Conservation (phyloP, 1,284 basidiomycete species). For the Boletus smithii region DNA sequence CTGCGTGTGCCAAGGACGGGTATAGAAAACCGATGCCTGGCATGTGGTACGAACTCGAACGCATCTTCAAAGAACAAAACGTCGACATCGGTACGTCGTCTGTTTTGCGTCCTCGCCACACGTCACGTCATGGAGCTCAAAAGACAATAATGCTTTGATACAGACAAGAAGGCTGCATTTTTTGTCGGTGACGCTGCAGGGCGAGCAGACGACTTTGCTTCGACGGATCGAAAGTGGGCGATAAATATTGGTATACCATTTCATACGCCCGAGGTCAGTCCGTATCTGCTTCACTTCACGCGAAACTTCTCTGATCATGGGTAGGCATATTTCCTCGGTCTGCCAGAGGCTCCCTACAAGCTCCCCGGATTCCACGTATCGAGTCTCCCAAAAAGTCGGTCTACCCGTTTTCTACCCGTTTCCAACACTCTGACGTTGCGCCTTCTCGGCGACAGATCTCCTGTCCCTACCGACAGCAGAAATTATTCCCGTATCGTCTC, state of each 20-base stretch:
- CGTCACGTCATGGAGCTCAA: not conserved
- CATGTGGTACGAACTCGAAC: conserved; percentile 77
- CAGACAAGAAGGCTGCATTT: conserved; percentile 67
- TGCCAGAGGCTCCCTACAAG: conserved; percentile 43
- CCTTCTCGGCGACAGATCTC: conserved; percentile 50
- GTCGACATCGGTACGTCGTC: conserved; percentile 59
- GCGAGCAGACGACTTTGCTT: conserved; percentile 66
- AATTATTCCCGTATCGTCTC: conserved; percentile 24
- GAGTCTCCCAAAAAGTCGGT: conserved; percentile 43
- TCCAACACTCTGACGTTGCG: conserved; percentile 2
- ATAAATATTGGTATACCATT: conserved; percentile 72
- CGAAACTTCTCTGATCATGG: conserved; percentile 4
- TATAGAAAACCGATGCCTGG: conserved; percentile 89
- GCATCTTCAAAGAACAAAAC: conserved; percentile 55
- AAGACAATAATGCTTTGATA: not conserved
- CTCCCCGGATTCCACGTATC: conserved; percentile 61
- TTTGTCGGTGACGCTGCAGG: conserved; percentile 93
- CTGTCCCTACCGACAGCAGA: conserved; percentile 48
- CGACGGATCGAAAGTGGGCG: conserved; percentile 85
- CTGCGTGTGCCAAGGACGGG: conserved; percentile 71
- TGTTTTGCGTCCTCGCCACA: not conserved
- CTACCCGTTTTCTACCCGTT: not conserved
- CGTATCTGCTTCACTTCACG: not conserved
- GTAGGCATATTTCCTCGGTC: conserved; percentile 78
- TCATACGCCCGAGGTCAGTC: conserved; percentile 60